Evolutionary conservation across 768 basidiomycete genomes (phyloP).

Genomic region (Xerocomus brunneocitrinus): DNA sequence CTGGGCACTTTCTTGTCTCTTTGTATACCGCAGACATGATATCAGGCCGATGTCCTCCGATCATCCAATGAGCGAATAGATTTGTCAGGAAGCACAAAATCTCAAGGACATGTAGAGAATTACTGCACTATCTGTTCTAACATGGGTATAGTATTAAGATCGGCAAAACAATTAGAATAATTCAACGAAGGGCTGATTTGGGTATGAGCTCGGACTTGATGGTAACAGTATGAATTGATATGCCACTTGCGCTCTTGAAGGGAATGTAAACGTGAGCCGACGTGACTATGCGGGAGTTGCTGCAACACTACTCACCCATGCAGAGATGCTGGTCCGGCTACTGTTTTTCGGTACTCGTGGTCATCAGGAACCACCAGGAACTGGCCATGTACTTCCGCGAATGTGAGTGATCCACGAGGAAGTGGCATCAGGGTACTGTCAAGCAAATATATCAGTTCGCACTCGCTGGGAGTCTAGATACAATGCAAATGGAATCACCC

Average conservation of each 20-base stretch:
- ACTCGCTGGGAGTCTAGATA: background rate
- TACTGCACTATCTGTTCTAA: too few relatives aligned
- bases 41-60: too few relatives aligned
- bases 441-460: background rate
- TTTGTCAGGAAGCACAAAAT: too few relatives aligned
- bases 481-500: constrained; percentile 22
- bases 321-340: constrained; percentile 36
- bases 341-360: constrained; percentile 22
- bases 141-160: too few relatives aligned
- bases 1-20: too few relatives aligned
- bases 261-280: background rate
- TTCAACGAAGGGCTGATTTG: background rate
- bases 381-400: constrained; percentile 31
- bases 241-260: too few relatives aligned
- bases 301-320: constrained; percentile 31
- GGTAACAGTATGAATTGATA: too few relatives aligned
- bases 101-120: too few relatives aligned
- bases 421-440: constrained; percentile 36
- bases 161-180: too few relatives aligned
- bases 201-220: background rate
- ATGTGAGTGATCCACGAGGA: constrained; percentile 38
- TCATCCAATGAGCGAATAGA: too few relatives aligned
- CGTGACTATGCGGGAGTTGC: background rate
- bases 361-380: constrained; percentile 16
- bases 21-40: too few relatives aligned